Base-by-base conservation (phyloP, 495 filamentous ascomycete genomes). In the Cetradonia linearis region DNA sequence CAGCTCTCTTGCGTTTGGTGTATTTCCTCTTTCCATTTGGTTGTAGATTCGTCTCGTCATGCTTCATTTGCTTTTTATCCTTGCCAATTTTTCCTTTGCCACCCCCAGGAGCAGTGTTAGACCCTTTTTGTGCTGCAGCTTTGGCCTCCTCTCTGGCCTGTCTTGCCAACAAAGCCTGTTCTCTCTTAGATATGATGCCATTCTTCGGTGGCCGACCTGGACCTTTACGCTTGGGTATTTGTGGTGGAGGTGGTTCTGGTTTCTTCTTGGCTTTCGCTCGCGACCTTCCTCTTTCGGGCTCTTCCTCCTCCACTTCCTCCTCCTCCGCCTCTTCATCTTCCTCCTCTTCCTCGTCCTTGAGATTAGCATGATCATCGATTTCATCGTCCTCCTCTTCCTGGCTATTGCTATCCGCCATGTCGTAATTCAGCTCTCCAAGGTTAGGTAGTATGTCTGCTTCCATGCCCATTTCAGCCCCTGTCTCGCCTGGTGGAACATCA, bases 151-250 rank as follows among this genome's bases (percentile, higher is more conserved):
- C 62, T 67, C 77, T 71, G 66, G 77, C 80, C 62, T 85, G 81
- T 66, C 84, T 85, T 65, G 84, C 83, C 58, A 85, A 75, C 62
- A 84, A 71, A 61, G 80, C 78, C 62, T 85, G 76, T 70, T 89
- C 87, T 40, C 89, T 81, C 74, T 95, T 95, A 9, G 90, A 95
- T 82, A 94, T 91, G 68, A 93, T 83, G 8, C 91, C 91, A 70
- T 95, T 86, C 76, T 95, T 95, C 10, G 91, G 91, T 48, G 91
- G 91, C 56, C 91, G 76, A 36, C 91, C 91, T 48, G 91, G 91
- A 13, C 91, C 90, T 56, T 87, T 85, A 57, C 89, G 86, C 68
- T 83, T 88, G 4, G 77, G 76, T 6, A 81, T 78, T 56, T 74
- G 76, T 58, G 69, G 71, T 52, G 73, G 75, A 18, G 64, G 55